Conservation (phyloP, 352 stramenopile genomes). For the Phytophthora foliorum region DNA sequence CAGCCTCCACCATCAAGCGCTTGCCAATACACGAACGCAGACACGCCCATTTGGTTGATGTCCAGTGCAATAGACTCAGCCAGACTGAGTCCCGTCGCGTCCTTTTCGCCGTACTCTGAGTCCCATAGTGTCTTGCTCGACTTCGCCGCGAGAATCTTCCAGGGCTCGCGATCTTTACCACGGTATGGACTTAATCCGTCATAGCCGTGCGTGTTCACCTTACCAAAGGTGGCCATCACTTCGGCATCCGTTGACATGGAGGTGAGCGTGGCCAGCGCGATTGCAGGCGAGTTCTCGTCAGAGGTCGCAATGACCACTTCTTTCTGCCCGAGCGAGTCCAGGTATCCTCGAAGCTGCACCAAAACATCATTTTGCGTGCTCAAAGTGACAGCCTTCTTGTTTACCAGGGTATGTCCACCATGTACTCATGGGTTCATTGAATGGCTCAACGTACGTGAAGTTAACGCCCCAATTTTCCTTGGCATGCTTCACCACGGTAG, state of each 20-base stretch:
- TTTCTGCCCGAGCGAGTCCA: conserved; percentile 42
- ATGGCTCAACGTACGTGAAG: conserved; percentile 67
- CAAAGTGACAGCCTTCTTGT: conserved; percentile 67
- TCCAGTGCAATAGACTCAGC: conserved; percentile 62
- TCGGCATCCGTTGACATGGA: conserved; percentile 27
- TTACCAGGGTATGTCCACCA: conserved; percentile 57
- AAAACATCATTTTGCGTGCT: conserved; percentile 51
- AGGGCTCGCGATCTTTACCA: conserved; percentile 46
- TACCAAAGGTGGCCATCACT: conserved; percentile 46
- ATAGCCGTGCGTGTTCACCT: conserved; percentile 77
- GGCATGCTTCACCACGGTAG: conserved; percentile 49
- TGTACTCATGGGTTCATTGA: conserved; percentile 66
- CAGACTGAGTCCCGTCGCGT: conserved; percentile 53
- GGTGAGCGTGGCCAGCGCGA: conserved; percentile 49
- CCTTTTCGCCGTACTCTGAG: conserved; percentile 66
- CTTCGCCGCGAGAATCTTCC: conserved; percentile 42
- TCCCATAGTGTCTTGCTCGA: conserved; percentile 61
- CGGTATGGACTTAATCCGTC: too few relatives aligned
- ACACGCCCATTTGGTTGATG: conserved; percentile 68
- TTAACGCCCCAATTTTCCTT: conserved; percentile 54
- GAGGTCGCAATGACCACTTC: conserved; percentile 47
- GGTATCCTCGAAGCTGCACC: conserved; percentile 48
- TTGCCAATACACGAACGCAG: conserved; percentile 76
- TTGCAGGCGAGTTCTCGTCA: conserved; percentile 60
- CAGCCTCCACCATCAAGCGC: conserved; percentile 56